Conservation (phyloP, 805 yeast species). For the Wilhelminamyces savonicus region DNA sequence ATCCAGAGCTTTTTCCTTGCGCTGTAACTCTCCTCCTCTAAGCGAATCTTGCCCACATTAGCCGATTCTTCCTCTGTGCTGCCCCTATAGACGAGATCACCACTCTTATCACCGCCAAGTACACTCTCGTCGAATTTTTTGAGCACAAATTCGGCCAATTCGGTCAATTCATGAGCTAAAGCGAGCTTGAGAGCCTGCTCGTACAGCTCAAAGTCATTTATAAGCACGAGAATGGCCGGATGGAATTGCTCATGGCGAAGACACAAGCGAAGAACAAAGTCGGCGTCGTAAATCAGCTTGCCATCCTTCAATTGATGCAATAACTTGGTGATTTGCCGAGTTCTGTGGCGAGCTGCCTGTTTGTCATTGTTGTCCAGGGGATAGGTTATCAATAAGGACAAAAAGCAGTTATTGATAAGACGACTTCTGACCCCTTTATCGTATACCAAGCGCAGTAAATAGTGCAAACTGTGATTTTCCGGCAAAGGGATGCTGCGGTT, state of each 20-base stretch:
- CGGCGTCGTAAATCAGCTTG: constrained; percentile 47
- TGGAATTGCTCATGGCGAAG: constrained; percentile 50
- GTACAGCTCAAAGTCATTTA: constrained; percentile 54
- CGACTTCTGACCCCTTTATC: constrained; percentile 34
- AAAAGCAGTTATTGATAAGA: constrained; percentile 61
- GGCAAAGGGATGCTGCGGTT: constrained; percentile 28
- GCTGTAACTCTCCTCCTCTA: constrained; percentile 28
- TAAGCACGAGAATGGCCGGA: constrained; percentile 69
- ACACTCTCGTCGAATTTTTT: constrained; percentile 22
- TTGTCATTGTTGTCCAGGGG: too few relatives aligned
- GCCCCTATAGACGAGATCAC: constrained; percentile 52
- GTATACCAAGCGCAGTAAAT: constrained; percentile 45
- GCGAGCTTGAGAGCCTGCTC: constrained; percentile 82
- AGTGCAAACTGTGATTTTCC: constrained; percentile 61
- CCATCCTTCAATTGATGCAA: constrained; percentile 17
- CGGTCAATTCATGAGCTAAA: constrained; percentile 50
- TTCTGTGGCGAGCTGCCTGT: too few relatives aligned
- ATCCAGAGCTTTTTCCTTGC: constrained; percentile 71
- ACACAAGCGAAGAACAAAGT: constrained; percentile 71
- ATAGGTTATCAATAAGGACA: constrained; percentile 59
- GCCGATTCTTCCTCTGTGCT: constrained; percentile 35
- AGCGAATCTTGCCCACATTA: constrained; percentile 19
- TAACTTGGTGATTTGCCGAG: constrained; percentile 29
- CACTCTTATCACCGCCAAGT: not conserved
- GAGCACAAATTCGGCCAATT: constrained; percentile 40